Evolutionary conservation across 2,329 filamentous ascomycete genomes (phyloP), one percentile per base, ranked within the genome.

Genomic region (Venturia effusa): DNA sequence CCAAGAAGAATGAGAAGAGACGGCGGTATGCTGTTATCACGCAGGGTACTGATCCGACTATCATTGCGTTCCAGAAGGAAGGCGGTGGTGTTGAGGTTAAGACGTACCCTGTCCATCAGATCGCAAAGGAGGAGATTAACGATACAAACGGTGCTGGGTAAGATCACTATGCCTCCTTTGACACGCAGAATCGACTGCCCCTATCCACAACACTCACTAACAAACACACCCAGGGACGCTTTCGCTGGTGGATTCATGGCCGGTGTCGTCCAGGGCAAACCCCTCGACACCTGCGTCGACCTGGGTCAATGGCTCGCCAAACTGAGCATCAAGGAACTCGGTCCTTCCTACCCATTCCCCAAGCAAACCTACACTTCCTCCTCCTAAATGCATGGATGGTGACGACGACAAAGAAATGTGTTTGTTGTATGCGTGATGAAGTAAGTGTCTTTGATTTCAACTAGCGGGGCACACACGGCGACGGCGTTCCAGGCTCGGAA

Each of bases 301-400:
- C 90, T 94, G 84, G 94, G 94, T 68, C 92, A 97, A 79, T 99
- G 94, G 94, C 84, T 99, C 69, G 94, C 94, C 61, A 88, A 88
- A 73, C 82, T 96, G 72, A 94, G 92, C 82, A 93, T 99, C 76
- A 88, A 93, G 80, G 92, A 97, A 80, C 82, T 97, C 71, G 94
- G 94, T 71, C 92, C 93, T 78, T 94, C 92, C 88, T 97, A 88
- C 69, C 75, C 75, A 22, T 70, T 68, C 66, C 74, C 75, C 39
- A 75, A 74, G 69, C 75, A 76, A 69, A 74, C 73, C 45, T 77
- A 77, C 61, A 27, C 59, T 19, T 41, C 59, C 22, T 64, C 34
- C 7, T 45, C n/a, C n/a, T n/a, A n/a, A n/a, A n/a, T n/a, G n/a
- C n/a, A n/a, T n/a, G 34, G 51, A 57, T 34, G 51, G 22, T 37